Conservation (phyloP, 2,329 filamentous ascomycete genomes). For the Nemania bipapillata region DNA sequence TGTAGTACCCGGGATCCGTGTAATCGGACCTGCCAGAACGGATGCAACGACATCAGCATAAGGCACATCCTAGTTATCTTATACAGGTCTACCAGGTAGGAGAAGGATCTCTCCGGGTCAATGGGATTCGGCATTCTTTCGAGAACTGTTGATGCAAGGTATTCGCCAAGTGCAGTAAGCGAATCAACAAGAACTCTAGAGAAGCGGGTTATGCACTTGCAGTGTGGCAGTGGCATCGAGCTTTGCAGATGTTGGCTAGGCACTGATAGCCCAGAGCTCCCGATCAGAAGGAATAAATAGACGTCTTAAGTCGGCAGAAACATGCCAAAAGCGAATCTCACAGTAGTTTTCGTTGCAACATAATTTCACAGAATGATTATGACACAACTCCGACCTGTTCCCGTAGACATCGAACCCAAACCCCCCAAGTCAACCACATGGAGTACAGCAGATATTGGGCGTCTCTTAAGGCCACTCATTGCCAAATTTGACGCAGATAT, state of each 20-base stretch:
- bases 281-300: conserved; percentile 20
- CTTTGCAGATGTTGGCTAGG: background rate
- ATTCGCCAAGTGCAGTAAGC: background rate
- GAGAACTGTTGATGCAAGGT: background rate
- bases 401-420: conserved; percentile 21
- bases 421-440: conserved; percentile 17
- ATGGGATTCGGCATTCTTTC: conserved; percentile 4
- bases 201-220: background rate
- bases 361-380: conserved; percentile 29
- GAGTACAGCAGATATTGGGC: conserved; percentile 24
- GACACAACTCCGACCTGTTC: conserved; percentile 13
- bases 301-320: background rate
- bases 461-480: conserved; percentile 28
- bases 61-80: conserved; percentile 15
- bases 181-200: background rate
- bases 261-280: background rate
- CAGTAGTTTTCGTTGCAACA: conserved; percentile 12
- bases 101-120: background rate
- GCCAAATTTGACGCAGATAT: conserved; percentile 30
- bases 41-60: conserved; percentile 17
- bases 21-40: conserved; percentile 24
- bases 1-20: conserved; percentile 11
- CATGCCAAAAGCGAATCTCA: background rate
- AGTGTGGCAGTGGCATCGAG: background rate
- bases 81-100: background rate